These are phyloP conservation scores for Hyaloscypha variabilis DNA, from an alignment of 495 filamentous ascomycete species.

Conservation along the genomic window DNA sequence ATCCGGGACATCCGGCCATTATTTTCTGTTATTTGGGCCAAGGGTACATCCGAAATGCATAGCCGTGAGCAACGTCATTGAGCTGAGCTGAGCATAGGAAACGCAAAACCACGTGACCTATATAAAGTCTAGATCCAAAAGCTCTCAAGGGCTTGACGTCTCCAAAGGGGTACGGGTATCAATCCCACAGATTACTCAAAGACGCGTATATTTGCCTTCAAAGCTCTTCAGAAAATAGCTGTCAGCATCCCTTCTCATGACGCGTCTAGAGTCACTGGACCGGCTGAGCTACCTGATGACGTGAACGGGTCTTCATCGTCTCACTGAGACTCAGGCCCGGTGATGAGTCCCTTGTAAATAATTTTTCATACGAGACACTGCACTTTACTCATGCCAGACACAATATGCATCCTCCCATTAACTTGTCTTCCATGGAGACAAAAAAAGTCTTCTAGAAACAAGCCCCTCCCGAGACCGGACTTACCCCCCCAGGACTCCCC, in stretches of 20 bases:
- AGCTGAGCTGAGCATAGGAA: no score
- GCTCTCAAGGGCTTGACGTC: not conserved
- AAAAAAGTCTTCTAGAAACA: not conserved
- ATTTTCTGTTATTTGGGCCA: not conserved
- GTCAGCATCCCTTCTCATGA: not conserved
- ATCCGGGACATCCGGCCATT: not conserved
- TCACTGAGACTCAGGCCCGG: not conserved
- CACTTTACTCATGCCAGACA: not conserved
- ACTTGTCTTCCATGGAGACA: not conserved
- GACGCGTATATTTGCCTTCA: not conserved
- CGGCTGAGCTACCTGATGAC: conserved; percentile 4
- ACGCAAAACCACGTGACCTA: not conserved
- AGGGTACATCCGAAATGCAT: not conserved
- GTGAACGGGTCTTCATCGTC: not conserved
- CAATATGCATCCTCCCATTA: not conserved
- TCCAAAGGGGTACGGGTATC: not conserved
- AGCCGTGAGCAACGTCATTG: no score
- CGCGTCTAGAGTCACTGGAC: conserved; percentile 4
- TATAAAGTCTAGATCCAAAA: not conserved
- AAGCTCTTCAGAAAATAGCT: not conserved
- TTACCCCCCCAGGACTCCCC: conserved; percentile 6
- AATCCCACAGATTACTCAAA: not conserved
- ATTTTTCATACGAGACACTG: not conserved
- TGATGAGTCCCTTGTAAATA: not conserved
- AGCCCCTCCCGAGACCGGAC: conserved; percentile 17